phyloP scores from a whole-genome alignment of 116 monocot species.

The Phalaenopsis hybrid region DNA sequence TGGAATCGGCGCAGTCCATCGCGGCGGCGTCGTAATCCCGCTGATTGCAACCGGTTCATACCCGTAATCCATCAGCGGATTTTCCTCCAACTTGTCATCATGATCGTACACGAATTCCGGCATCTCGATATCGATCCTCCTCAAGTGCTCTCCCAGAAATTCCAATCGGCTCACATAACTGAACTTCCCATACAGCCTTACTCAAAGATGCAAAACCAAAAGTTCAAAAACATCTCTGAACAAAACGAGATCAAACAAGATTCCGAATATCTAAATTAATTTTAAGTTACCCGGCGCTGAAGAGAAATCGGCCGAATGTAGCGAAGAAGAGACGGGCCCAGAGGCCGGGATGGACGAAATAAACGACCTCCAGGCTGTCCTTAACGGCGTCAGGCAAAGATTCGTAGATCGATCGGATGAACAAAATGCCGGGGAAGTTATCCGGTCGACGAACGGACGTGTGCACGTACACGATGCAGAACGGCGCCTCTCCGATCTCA shows the following conservation, averaged over 20 bases:
- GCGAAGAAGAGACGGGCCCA: conserved; percentile 89
- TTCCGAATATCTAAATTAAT: neutral
- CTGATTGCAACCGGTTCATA: conserved; percentile 45
- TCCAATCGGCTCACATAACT: conserved; percentile 73
- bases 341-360: conserved; percentile 87
- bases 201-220: neutral
- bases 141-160: conserved; percentile 68
- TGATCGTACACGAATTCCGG: conserved; percentile 81
- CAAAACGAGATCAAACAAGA: neutral
- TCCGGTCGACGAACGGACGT: conserved; percentile 46
- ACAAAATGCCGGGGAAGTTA: conserved; percentile 72
- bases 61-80: conserved; percentile 88
- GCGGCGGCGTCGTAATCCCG: conserved; percentile 41
- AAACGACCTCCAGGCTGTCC: conserved; percentile 52
- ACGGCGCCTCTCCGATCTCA: conserved; percentile 27
- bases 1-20: conserved; percentile 61
- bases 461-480: conserved; percentile 74
- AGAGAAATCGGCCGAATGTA: conserved; percentile 85
- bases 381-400: conserved; percentile 35
- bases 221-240: neutral
- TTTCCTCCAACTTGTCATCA: conserved; percentile 72
- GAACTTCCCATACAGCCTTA: conserved; percentile 76
- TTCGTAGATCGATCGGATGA: conserved; percentile 64
- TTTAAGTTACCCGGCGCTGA: conserved; percentile 50
- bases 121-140: conserved; percentile 48